Percentiles rank a stretch among this genome's conserved stretches.
These are phyloP conservation scores for Syzygium jambos DNA, from an alignment of 345 rosid genomes.

Conservation along the genomic window DNA sequence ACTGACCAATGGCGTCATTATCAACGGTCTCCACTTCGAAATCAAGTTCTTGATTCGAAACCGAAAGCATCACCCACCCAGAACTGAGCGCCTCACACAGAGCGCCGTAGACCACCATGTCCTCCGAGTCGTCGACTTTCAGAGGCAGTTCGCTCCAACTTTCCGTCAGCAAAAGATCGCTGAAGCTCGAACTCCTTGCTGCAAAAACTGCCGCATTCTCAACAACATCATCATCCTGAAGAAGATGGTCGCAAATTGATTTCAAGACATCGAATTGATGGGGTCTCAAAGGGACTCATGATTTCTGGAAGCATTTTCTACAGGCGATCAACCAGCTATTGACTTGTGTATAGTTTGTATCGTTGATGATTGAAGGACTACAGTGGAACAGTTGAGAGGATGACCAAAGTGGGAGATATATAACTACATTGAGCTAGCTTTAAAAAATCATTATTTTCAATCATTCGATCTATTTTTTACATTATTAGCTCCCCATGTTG, in stretches of 20 bases:
- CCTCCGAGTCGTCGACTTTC: slow-evolving; percentile 26
- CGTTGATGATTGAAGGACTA: background rate
- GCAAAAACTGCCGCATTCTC: background rate
- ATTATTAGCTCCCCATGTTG: background rate
- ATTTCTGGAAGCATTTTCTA: background rate
- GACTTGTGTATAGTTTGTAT: background rate
- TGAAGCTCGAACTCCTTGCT: slow-evolving; percentile 19
- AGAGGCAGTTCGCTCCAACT: slow-evolving; percentile 33
- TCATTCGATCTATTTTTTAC: background rate
- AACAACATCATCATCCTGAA: background rate
- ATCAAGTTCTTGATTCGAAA: background rate
- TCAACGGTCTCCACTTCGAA: background rate
- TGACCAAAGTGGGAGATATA: background rate
- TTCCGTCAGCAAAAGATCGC: slow-evolving; percentile 20
- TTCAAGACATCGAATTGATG: background rate
- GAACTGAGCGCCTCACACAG: slow-evolving; percentile 23
- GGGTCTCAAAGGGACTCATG: background rate
- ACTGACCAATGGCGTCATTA: background rate
- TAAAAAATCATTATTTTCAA: background rate
- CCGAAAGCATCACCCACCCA: slow-evolving; percentile 19
- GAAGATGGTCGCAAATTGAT: background rate
- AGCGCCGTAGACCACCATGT: slow-evolving; percentile 24
- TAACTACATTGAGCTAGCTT: background rate
- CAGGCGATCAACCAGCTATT: background rate
- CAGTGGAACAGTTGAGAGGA: background rate